Conservation (phyloP, 2,329 filamentous ascomycete genomes). For the Ophiobolus disseminans region DNA sequence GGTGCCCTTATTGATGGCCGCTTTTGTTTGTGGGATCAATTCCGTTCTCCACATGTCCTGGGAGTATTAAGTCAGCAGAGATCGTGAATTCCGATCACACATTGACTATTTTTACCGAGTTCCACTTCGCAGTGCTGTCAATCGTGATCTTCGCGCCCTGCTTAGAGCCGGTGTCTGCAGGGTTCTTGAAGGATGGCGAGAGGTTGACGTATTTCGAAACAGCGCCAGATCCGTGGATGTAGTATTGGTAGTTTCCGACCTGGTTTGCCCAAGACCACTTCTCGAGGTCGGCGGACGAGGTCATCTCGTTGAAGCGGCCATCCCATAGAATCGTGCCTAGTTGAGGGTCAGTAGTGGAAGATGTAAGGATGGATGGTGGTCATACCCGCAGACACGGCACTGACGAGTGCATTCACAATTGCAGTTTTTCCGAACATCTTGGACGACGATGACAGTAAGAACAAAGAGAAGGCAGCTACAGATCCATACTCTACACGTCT, state of each 20-base stretch:
- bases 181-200: constrained; percentile 68
- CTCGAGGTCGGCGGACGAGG: constrained; percentile 61
- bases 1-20: constrained; percentile 69
- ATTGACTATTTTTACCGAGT: constrained; percentile 53
- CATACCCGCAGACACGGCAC: constrained; percentile 42
- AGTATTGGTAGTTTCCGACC: constrained; percentile 76
- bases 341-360: neutral
- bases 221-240: constrained; percentile 70
- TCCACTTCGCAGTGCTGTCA: constrained; percentile 70
- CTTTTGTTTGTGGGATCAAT: constrained; percentile 73
- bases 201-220: constrained; percentile 69
- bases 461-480: neutral
- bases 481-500: neutral
- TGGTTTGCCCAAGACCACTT: constrained; percentile 73
- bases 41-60: constrained; percentile 75
- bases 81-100: neutral
- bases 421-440: constrained; percentile 42
- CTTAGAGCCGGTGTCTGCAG: constrained; percentile 65
- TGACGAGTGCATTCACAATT: constrained; percentile 39
- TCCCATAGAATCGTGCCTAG: constrained; percentile 68
- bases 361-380: neutral
- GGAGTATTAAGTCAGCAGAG: neutral
- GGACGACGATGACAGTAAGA: neutral
- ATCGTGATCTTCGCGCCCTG: constrained; percentile 75
- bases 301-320: constrained; percentile 69